Evolutionary conservation across 768 basidiomycete species (phyloP), one percentile per base, ranked within the genome.

Genomic region (Leccinellum luteum): DNA sequence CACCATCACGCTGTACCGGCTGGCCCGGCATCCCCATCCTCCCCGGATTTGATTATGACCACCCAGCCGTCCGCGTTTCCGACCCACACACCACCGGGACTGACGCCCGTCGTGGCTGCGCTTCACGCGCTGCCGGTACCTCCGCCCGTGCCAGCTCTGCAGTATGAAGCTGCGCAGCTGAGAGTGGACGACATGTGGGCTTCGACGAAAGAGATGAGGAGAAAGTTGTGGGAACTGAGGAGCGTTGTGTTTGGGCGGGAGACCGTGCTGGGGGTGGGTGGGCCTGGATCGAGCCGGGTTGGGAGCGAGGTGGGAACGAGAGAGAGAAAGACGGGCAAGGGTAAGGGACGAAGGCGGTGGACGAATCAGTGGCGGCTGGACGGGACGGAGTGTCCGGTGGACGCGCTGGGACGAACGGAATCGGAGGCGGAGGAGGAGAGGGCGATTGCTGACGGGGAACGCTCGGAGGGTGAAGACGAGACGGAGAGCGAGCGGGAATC

Each of bases 361-460:
- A 55, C 58, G 35, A 58, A 64, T 30, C 88, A 91, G 69, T 85
- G 86, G 85, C 84, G 82, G 58, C 72, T 90, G 44, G 86, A 87
- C 62, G 87, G 87, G 14, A 65, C 70, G 47, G 79, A 81, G 68
- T 74, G 82, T 45, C 68, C 86, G 1, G 89, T 92, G 45, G 89
- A 92, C 70, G 71, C 75, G 41, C 65, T 84, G 43, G 90, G 90
- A 17, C 76, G 89, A 48, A 91, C 87, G 54, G 87, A 89, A 73
- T 84, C 82, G 60, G 90, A 92, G 71, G 89, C 78, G 21, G 87
- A 86, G 65, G 89, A 92, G 64, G 90, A 92, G 69, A 74, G 72
- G 32, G 73, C 62, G 52, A 74, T 68, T 23, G 58, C 60, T 6
- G 64, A 64, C 21, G 74, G 70, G 5, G 72, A 73, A 31, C 73